Evolutionary conservation across 2,329 filamentous ascomycete species (phyloP).

Genomic region (Myriosclerotinia scirpicola): DNA sequence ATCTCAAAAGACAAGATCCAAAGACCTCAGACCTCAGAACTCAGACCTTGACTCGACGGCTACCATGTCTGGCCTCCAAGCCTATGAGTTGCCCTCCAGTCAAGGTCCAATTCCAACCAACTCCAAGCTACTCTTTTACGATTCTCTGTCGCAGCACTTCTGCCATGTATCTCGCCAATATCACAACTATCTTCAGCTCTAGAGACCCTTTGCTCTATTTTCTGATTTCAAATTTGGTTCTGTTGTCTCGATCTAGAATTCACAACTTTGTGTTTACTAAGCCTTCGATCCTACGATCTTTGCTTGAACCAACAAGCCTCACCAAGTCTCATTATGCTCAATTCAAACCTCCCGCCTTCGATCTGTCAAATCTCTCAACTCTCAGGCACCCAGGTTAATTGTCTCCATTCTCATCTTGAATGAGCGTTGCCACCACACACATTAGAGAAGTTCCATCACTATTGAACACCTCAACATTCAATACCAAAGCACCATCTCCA

Average conservation of each 20-base stretch:
- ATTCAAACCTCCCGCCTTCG: too few relatives aligned
- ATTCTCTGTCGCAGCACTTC: background rate
- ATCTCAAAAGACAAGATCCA: too few relatives aligned
- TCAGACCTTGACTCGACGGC: too few relatives aligned
- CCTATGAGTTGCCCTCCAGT: background rate
- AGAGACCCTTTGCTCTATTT: background rate
- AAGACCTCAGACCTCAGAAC: too few relatives aligned
- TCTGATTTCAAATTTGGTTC: background rate
- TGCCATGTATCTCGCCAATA: background rate
- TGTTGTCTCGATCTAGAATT: background rate
- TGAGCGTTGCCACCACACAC: background rate
- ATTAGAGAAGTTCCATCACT: background rate
- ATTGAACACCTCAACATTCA: background rate
- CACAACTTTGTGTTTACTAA: background rate
- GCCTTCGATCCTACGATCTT: background rate
- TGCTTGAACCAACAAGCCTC: background rate
- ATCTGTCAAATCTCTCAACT: background rate
- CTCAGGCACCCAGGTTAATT: background rate
- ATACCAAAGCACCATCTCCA: background rate
- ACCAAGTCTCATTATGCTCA: background rate
- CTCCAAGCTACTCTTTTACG: background rate
- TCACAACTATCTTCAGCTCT: background rate
- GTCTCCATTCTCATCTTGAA: background rate
- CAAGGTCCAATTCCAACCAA: background rate
- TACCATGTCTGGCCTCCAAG: background rate